Evolutionary conservation across 371 early-diverging fungal species (phyloP), one percentile per base, ranked within the genome.

Genomic region (Mycotypha africana): DNA sequence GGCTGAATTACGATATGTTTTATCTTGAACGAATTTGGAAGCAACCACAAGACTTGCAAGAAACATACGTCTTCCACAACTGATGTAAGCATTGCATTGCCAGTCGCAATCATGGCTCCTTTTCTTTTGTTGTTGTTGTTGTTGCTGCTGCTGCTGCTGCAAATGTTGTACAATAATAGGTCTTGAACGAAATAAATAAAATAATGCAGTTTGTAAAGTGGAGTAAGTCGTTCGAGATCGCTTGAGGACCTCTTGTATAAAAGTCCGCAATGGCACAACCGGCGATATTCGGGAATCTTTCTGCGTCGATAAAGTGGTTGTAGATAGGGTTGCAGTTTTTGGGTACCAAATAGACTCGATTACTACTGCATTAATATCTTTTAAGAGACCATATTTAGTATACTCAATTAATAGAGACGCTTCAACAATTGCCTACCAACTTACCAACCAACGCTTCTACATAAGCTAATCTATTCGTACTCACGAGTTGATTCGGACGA

Each of bases 31-130:
- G 57, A 85, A 89, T 56, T 89, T 89, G 30, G 84, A 83, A 4
- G 89, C 89, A 19, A 85, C 69, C 19, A 88, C 80, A 15, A 89
- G 54, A 7, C 87, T 85, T 3, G 86, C 88, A 22, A 88, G 61
- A 63, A 86, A 89, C 86, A 89, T 86, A 38, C 89, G 81, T 28
- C 88, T 72, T 5, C 88, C 86, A 47, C 89, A 87, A 21, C 55
- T 62, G 36, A 71, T 58, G 34, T 67, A 71, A 9, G 65, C 65
- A 17, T 62, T 58, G 26, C 59, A 53, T 50, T 59, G 59, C 35
- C 34, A 28, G 26, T 47, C 39, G 35, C 44, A 39, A n/a, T n/a
- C n/a, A n/a, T n/a, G n/a, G n/a, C n/a, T n/a, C n/a, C n/a, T n/a
- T n/a, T n/a, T n/a, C n/a, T n/a, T n/a, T n/a, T n/a, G n/a, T n/a